Percentiles rank a stretch among this genome's conserved stretches.
These are phyloP conservation scores for Fusarium coicis DNA, from an alignment of 2,329 filamentous ascomycete species.

Conservation along the genomic window DNA sequence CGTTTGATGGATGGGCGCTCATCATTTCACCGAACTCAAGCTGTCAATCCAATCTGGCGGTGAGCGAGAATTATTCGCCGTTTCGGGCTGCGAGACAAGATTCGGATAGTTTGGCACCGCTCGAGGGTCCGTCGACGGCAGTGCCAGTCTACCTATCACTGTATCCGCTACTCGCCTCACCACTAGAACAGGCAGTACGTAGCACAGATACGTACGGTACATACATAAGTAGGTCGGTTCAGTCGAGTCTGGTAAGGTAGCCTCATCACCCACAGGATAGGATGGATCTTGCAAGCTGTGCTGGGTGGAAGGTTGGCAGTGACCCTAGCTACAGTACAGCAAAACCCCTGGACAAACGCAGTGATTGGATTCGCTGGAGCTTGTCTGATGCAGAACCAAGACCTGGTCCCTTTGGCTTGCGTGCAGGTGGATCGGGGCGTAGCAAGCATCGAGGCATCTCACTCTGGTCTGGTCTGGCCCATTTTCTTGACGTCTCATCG, in stretches of 20 bases:
- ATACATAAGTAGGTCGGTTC: background rate
- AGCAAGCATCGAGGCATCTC: conserved; percentile 31
- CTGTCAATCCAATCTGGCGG: conserved; percentile 43
- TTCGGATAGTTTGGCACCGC: conserved; percentile 34
- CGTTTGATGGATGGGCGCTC: conserved; percentile 31
- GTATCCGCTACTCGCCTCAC: conserved; percentile 16
- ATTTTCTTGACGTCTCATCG: conserved; percentile 32
- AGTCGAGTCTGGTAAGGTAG: conserved; percentile 32
- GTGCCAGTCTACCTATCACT: background rate
- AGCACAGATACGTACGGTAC: conserved; percentile 12
- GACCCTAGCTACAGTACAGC: conserved; percentile 27
- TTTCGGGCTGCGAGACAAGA: conserved; percentile 17
- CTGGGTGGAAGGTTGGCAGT: conserved; percentile 35
- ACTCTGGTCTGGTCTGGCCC: conserved; percentile 9
- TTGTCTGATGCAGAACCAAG: conserved; percentile 31
- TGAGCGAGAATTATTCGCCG: conserved; percentile 32
- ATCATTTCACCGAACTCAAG: conserved; percentile 22
- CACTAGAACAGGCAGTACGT: conserved; percentile 9
- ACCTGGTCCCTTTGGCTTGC: conserved; percentile 37
- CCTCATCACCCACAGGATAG: conserved; percentile 24
- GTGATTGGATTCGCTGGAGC: conserved; percentile 33
- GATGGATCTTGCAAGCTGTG: conserved; percentile 11
- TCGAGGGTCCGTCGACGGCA: conserved; percentile 35
- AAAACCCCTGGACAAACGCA: conserved; percentile 23
- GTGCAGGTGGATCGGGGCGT: conserved; percentile 42